These are phyloP conservation scores for Hsuehochloa calcarea DNA, from an alignment of 176 grass and related monocot genomes.

Conservation along the genomic window DNA sequence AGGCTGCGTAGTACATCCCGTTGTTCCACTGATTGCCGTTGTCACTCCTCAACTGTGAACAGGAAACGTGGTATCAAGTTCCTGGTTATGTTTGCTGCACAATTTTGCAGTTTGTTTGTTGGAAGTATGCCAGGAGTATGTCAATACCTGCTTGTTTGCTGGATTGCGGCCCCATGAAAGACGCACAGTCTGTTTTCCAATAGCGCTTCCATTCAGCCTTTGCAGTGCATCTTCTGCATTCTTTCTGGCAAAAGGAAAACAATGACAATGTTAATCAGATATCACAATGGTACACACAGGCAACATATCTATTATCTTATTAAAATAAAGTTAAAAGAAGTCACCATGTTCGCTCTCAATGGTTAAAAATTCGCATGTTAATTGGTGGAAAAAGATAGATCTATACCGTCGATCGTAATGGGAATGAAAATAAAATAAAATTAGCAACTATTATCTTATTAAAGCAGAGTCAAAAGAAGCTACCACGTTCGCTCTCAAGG, in stretches of 20 bases:
- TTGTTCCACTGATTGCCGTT: conserved; percentile 83
- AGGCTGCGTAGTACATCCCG: conserved; percentile 66
- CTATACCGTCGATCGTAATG: no score
- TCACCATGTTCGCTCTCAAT: no score
- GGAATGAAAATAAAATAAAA: no score
- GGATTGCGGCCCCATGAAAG: conserved; percentile 97
- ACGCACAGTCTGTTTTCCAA: conserved; percentile 82
- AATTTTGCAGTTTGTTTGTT: neutral
- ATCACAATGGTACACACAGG: neutral
- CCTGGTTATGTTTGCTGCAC: neutral
- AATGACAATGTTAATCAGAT: neutral
- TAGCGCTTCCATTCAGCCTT: conserved; percentile 68
- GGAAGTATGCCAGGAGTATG: neutral
- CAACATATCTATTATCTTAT: neutral
- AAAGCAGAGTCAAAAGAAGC: no score
- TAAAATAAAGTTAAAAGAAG: no score
- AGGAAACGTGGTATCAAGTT: conserved; percentile 8
- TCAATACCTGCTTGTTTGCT: conserved; percentile 78
- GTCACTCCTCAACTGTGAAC: conserved; percentile 57
- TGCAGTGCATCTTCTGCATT: conserved; percentile 92
- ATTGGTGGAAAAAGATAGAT: no score
- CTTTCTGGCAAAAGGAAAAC: conserved; percentile 43
- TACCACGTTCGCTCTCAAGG: no score
- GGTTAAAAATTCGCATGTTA: no score
- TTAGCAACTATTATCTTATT: no score